These are phyloP conservation scores for Tetracladium maxilliforme DNA, from an alignment of 2,329 filamentous ascomycete genomes.

Conservation along the genomic window DNA sequence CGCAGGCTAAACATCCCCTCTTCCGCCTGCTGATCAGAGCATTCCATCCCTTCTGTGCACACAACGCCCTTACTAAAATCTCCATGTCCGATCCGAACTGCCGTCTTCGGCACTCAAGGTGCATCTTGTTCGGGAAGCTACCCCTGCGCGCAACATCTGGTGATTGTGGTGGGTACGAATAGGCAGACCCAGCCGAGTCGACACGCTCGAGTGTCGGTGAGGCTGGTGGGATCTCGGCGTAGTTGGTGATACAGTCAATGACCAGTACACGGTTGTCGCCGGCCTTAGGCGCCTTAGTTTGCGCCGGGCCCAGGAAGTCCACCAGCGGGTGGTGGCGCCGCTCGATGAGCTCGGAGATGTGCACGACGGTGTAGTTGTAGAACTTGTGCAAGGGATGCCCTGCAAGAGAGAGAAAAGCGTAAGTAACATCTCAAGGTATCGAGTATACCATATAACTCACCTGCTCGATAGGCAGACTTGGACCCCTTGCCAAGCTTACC, in stretches of 20 bases:
- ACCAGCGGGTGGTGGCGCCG: conserved; percentile 8
- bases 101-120: conserved; percentile 37
- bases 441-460: conserved; percentile 5
- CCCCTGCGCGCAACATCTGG: conserved; percentile 20
- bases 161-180: conserved; percentile 1
- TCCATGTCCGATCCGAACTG: conserved; percentile 53
- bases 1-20: conserved; percentile 58
- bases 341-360: conserved; percentile 34
- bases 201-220: conserved; percentile 3
- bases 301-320: conserved; percentile 14
- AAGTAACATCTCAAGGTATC: conserved; percentile 3
- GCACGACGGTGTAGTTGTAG: conserved; percentile 43
- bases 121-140: conserved; percentile 33
- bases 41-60: conserved; percentile 60
- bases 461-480: conserved; percentile 28
- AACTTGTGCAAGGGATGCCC: conserved; percentile 50
- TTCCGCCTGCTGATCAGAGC: conserved; percentile 53
- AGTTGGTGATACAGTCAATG: conserved; percentile 45
- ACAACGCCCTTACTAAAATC: conserved; percentile 56
- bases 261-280: conserved; percentile 15
- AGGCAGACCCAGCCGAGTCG: neutral
- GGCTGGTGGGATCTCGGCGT: conserved; percentile 22
- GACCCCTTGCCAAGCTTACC: conserved; percentile 26
- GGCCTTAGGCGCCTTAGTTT: conserved; percentile 14
- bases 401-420: conserved; percentile 9